Base-by-base conservation (phyloP, 805 yeast genomes). In the Candida peoriensis region DNA sequence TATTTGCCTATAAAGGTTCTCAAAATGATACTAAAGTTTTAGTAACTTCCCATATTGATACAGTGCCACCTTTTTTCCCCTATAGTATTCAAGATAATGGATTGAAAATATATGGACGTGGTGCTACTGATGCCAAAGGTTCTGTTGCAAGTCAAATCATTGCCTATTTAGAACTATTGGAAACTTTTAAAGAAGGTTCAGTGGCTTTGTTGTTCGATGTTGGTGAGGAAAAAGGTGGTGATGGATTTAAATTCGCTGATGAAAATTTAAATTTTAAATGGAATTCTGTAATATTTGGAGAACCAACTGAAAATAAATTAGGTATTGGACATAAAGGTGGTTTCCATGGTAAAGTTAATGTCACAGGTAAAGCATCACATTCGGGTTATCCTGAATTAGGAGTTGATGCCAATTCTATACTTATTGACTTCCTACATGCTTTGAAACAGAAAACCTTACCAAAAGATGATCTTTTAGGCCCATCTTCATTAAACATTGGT, bases 381-480 rank as follows among this genome's bases (percentile, higher is more conserved):
- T 71, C 79, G 1, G 84, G 84, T 2, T 78, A 78, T 50, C 87
- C 87, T 3, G 74, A 79, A 39, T 63, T 76, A 27, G 86, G 86
- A 3, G 50, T 76, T 28, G 69, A 72, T 34, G 81, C 86, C 2
- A 68, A 72, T 23, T 70, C 68, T 27, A 72, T 69, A 31, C 52
- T 78, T 30, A 54, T 79, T 32, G 72, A 72, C 10, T 61, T 71
- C 2, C 61, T 78, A 54, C 47, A 65, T 45, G 61, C 65, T 2
- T 49, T 79, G 27, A 52, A 67, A 22, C 42, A 54, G 11, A 41
- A 58, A 3, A 50, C 64, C 5, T 66, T 69, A 47, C 84, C 86
- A 9, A 40, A 33, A 0, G 61, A 72, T 18, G 72, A 69, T 4
- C 44, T 71, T 14, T 63, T 79, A 36, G 86, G 86, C 3, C 66